Conservation (phyloP, 2,329 filamentous ascomycete genomes). For the Exophiala bonariae region DNA sequence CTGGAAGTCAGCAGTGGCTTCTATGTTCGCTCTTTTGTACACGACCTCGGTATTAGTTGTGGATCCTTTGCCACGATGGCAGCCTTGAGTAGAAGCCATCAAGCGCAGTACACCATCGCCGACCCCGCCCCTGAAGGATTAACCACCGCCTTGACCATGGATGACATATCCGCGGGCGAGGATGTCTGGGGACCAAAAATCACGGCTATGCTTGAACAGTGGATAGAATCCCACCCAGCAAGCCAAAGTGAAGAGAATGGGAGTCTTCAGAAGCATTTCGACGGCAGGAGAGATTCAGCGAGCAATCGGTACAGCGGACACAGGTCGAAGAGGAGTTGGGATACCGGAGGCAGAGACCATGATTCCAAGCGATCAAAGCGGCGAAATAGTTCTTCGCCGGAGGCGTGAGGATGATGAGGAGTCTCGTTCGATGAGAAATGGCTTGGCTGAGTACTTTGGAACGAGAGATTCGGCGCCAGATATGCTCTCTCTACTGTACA, state of each 20-base stretch:
- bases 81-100: conserved; percentile 74
- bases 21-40: conserved; percentile 91
- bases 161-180: conserved; percentile 74
- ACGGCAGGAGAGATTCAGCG: conserved; percentile 4
- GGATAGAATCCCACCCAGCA: conserved; percentile 44
- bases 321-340: conserved; percentile 14
- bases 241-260: too few relatives aligned
- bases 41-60: conserved; percentile 83
- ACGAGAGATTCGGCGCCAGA: too few relatives aligned
- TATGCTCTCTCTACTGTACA: too few relatives aligned
- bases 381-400: conserved; percentile 24
- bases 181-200: conserved; percentile 80
- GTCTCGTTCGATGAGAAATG: too few relatives aligned
- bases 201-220: conserved; percentile 54
- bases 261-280: neutral
- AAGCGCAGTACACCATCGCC: conserved; percentile 66
- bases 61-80: conserved; percentile 84
- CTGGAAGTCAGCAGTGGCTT: conserved; percentile 96
- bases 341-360: conserved; percentile 1
- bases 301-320: neutral
- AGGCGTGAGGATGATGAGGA: neutral
- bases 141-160: conserved; percentile 66
- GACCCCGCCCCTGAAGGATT: conserved; percentile 46
- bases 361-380: conserved; percentile 1
- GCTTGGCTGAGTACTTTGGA: too few relatives aligned